Evolutionary conservation across 225 moss, liverwort and hornwort species (phyloP).

Genomic region (Marchantia paleacea): DNA sequence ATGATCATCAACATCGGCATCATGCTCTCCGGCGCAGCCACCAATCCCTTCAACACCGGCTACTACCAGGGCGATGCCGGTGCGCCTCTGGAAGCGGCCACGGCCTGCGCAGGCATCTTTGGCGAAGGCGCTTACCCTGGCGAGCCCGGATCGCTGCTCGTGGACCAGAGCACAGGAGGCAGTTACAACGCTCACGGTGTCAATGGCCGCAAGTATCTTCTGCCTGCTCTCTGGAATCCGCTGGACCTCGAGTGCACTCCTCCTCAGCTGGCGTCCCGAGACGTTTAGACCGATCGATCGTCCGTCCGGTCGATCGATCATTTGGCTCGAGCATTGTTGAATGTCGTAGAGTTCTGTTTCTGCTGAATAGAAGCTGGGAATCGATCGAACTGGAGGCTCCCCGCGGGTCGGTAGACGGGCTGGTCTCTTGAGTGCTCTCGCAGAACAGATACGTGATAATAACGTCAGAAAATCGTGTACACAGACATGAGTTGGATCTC

Average conservation of each 20-base stretch:
- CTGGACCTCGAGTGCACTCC: slow-evolving; percentile 40
- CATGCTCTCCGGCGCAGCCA: slow-evolving; percentile 68
- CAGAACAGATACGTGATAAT: no score
- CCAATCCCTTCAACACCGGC: slow-evolving; percentile 73
- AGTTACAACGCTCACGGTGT: slow-evolving; percentile 63
- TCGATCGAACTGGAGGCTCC: no score
- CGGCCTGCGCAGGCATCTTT: slow-evolving; percentile 69
- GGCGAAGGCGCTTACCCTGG: slow-evolving; percentile 72
- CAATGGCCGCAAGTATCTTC: slow-evolving; percentile 55
- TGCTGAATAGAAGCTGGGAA: no score
- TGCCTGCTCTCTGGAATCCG: slow-evolving; percentile 81
- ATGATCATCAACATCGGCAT: slow-evolving; percentile 76
- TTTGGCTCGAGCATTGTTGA: no score
- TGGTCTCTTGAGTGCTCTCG: no score
- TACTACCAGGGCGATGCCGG: slow-evolving; percentile 65
- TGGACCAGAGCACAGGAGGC: slow-evolving; percentile 51
- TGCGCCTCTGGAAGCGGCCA: slow-evolving; percentile 64
- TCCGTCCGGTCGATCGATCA: no score
- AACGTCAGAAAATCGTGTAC: neutral
- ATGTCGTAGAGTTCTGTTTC: no score
- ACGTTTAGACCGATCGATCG: no score
- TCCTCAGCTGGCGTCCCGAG: neutral
- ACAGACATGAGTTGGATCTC: neutral
- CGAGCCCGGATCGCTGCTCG: slow-evolving; percentile 44
- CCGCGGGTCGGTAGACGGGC: no score